Base-by-base conservation (phyloP, 305 asterid species). In the Fraxinus greggii region DNA sequence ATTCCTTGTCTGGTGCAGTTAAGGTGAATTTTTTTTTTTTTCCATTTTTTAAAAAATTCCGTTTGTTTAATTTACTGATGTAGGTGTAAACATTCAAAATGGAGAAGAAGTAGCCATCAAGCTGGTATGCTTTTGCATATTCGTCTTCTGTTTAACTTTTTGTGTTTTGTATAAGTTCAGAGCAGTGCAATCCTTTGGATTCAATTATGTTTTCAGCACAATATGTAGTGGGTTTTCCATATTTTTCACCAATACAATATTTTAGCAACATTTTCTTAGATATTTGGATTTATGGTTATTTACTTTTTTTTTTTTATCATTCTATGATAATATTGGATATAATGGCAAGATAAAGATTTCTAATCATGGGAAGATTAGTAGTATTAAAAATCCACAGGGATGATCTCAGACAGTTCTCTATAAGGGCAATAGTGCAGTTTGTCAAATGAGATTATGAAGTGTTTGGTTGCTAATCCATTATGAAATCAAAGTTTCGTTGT, bases 51-150 rank as follows among this genome's bases (percentile, higher is more conserved):
- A 3, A 38, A 31, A 67, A 23, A 48, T 63, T 23, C 17, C 33
- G 13, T 75, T 48, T 59, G 63, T 40, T 84, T 85, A 36, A 86
- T 65, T 79, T 79, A 15, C 84, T 83, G 82, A 78, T 86, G 78
- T 87, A 96, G 98, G 98, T 87, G 97, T 92, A 81, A 92, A 92
- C 86, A 80, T 94, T 86, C 95, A 96, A 86, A 96, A 82, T 87
- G 97, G 98, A 83, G 99, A 96, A 89, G 99, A 96, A 94, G 97
- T 94, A 23, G 98, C 94, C 79, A 85, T 96, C 79, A 94, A 94
- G 91, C 92, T 93, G 97, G 99, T 96, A 90, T 81, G 88, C 29
- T 79, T 76, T 28, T 85, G 77, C 51, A 13, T 26, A 79, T 86
- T 23, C 23, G 51, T 63, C 31, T 84, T 67, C 3, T 76, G 26